A percentile compares a stretch with the other conserved stretches of the same genome.
These are phyloP conservation scores for Pneumocystis murina DNA, from an alignment of 1,139 yeast species.

Conservation along the genomic window DNA sequence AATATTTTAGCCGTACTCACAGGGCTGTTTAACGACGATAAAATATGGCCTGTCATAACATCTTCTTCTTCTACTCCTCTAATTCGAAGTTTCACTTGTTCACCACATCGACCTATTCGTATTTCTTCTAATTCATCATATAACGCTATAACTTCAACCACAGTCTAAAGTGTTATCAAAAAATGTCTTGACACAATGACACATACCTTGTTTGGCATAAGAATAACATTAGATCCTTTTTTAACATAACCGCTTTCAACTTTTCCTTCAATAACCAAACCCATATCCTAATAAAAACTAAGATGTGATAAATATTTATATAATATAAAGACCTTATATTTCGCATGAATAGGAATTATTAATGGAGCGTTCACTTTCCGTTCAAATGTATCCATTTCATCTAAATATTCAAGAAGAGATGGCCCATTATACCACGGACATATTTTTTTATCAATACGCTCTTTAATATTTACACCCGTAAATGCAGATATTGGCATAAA, in stretches of 20 bases:
- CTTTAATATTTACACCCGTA: constrained; percentile 94
- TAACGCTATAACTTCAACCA: constrained; percentile 72
- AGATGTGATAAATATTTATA: not conserved
- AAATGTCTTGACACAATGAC: not conserved
- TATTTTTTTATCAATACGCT: constrained; percentile 49
- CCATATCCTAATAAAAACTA: constrained; percentile 31
- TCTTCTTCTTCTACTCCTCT: constrained; percentile 98
- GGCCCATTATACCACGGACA: constrained; percentile 96
- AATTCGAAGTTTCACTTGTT: constrained; percentile 82
- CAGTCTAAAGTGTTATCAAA: constrained; percentile 19
- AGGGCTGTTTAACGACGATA: constrained; percentile 73
- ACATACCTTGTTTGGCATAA: constrained; percentile 72
- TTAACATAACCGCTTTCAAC: constrained; percentile 88
- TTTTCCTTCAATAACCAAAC: constrained; percentile 95
- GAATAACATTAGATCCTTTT: constrained; percentile 56
- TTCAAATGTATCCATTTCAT: constrained; percentile 61
- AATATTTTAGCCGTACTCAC: constrained; percentile 80
- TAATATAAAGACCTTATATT: constrained; percentile 53
- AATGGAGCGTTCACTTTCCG: constrained; percentile 88
- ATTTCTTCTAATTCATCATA: constrained; percentile 96
- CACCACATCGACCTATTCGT: constrained; percentile 83
- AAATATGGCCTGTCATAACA: constrained; percentile 76
- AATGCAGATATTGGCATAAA: constrained; percentile 97
- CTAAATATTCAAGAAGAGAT: constrained; percentile 75
- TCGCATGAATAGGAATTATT: constrained; percentile 89